Evolutionary conservation across 1,139 yeast genomes (phyloP).

Genomic region (Suhomyces taliae): DNA sequence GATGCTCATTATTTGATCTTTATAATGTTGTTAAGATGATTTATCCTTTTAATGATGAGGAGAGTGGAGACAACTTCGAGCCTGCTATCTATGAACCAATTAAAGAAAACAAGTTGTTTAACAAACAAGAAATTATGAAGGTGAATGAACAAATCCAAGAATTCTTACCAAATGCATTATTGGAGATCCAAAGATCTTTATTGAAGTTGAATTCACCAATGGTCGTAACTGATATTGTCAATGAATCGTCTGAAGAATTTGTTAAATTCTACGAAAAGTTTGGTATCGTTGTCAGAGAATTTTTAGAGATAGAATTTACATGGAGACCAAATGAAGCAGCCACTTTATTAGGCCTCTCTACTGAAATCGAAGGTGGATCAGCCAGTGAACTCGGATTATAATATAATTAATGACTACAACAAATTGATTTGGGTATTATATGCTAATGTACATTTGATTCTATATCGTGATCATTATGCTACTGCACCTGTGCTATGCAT

Average conservation of each 20-base stretch:
- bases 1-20: conserved; percentile 54
- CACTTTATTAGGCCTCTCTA: conserved; percentile 58
- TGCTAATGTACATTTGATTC: too few relatives aligned
- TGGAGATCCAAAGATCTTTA: conserved; percentile 59
- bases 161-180: conserved; percentile 59
- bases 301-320: conserved; percentile 40
- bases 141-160: conserved; percentile 47
- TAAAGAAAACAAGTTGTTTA: conserved; percentile 61
- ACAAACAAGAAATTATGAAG: conserved; percentile 35
- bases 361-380: too few relatives aligned
- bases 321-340: conserved; percentile 64
- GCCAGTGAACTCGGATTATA: too few relatives aligned
- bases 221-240: conserved; percentile 55
- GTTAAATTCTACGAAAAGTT: conserved; percentile 56
- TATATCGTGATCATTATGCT: too few relatives aligned
- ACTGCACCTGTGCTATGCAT: too few relatives aligned
- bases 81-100: conserved; percentile 62
- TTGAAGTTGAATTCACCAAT: conserved; percentile 63
- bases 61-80: conserved; percentile 42
- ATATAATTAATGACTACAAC: too few relatives aligned
- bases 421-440: too few relatives aligned
- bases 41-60: conserved; percentile 54
- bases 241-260: conserved; percentile 48
- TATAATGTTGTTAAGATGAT: conserved; percentile 69
- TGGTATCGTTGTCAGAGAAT: conserved; percentile 36